phyloP scores from a whole-genome alignment of 805 yeast genomes.

The Yarrowia sp. region DNA sequence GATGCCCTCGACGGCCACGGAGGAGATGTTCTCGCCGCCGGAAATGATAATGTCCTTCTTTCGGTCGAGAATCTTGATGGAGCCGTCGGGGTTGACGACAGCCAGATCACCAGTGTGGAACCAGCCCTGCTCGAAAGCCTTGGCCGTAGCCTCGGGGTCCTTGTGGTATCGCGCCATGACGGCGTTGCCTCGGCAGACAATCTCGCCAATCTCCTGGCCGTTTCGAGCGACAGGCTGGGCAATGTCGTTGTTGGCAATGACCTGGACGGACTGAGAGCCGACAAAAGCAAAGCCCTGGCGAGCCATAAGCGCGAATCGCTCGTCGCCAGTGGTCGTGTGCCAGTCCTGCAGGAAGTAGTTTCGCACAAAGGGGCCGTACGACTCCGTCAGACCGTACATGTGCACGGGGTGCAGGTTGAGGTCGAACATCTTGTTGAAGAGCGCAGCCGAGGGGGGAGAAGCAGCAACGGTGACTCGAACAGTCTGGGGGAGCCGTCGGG shows the following conservation, averaged over 20 bases:
- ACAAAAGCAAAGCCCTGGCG: slow-evolving; percentile 40
- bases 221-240: slow-evolving; percentile 35
- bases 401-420: slow-evolving; percentile 40
- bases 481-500: slow-evolving; percentile 33
- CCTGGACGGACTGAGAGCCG: slow-evolving; percentile 35
- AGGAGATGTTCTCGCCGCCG: slow-evolving; percentile 42
- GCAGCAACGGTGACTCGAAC: slow-evolving; percentile 42
- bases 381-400: slow-evolving; percentile 41
- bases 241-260: slow-evolving; percentile 31
- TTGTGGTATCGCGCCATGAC: slow-evolving; percentile 39
- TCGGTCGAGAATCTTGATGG: slow-evolving; percentile 39
- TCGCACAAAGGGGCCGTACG: slow-evolving; percentile 41
- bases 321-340: slow-evolving; percentile 35
- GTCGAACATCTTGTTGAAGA: slow-evolving; percentile 39
- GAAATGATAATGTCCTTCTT: slow-evolving; percentile 42
- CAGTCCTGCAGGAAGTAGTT: slow-evolving; percentile 38
- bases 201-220: slow-evolving; percentile 40
- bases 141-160: slow-evolving; percentile 38
- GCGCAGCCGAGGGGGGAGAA: slow-evolving; percentile 40
- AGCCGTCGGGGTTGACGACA: slow-evolving; percentile 40
- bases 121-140: slow-evolving; percentile 40
- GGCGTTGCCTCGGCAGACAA: slow-evolving; percentile 38
- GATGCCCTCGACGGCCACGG: slow-evolving; percentile 39
- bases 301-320: slow-evolving; percentile 35
- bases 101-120: slow-evolving; percentile 41